A percentile compares a stretch with the other conserved stretches of the same genome.
These are phyloP conservation scores for Parachaetomium inaequale DNA, from an alignment of 495 filamentous ascomycete genomes.

Conservation along the genomic window DNA sequence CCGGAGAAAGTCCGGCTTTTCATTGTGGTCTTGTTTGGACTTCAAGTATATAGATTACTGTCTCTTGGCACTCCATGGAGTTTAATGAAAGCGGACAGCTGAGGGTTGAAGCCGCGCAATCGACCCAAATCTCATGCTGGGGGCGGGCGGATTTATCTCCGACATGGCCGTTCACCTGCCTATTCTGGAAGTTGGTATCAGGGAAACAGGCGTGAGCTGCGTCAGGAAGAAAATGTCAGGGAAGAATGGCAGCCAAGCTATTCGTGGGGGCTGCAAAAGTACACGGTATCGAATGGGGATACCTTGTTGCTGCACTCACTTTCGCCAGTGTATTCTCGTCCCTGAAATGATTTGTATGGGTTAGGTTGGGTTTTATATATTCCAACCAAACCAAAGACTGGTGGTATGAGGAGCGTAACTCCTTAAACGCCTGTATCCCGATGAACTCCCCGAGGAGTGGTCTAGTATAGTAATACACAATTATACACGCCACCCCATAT, in stretches of 20 bases:
- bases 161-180: not conserved
- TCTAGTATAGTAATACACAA: not conserved
- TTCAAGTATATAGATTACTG: not conserved
- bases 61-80: not conserved
- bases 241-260: not conserved
- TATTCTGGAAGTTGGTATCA: not conserved
- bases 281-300: no score
- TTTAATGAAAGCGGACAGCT: not conserved
- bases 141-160: not conserved
- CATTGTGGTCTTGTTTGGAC: not conserved
- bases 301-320: no score
- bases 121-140: not conserved
- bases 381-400: no score
- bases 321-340: no score
- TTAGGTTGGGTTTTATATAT: no score
- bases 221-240: not conserved
- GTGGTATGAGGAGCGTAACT: not conserved
- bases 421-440: not conserved
- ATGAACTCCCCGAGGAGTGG: not conserved
- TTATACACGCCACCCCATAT: not conserved
- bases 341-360: no score
- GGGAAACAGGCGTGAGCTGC: no score
- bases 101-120: not conserved
- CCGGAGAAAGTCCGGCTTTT: not conserved
- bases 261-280: no score